A percentile compares a stretch with the other conserved stretches of the same genome.
Conservation (phyloP, 2,329 filamentous ascomycete species). For the Colletotrichum caudatum region DNA sequence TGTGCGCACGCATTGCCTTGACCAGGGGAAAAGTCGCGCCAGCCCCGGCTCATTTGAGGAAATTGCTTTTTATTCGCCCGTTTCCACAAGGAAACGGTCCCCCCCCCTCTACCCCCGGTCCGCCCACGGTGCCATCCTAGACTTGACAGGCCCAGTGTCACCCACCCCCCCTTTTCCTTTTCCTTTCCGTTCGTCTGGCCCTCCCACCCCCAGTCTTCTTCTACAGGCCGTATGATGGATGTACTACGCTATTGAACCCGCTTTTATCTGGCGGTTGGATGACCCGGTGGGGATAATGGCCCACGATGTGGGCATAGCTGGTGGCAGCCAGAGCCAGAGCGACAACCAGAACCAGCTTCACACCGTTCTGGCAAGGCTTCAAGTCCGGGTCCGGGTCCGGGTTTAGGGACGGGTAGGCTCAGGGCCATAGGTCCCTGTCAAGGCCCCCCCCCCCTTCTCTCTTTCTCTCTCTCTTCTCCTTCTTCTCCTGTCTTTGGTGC, state of each 20-base stretch:
- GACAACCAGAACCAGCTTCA: slow-evolving; percentile 2
- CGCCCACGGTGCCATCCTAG: slow-evolving; percentile 26
- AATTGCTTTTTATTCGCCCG: slow-evolving; percentile 43
- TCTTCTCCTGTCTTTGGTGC: background rate
- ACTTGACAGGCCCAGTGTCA: slow-evolving; percentile 36
- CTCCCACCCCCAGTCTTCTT: slow-evolving; percentile 24
- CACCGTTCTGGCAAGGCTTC: slow-evolving; percentile 4
- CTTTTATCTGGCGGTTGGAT: slow-evolving; percentile 14
- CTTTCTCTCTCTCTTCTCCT: background rate
- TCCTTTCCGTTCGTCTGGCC: background rate
- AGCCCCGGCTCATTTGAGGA: slow-evolving; percentile 42
- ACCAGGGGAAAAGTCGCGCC: slow-evolving; percentile 38
- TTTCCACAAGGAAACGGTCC: slow-evolving; percentile 27
- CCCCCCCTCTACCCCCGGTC: slow-evolving; percentile 15
- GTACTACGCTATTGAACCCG: slow-evolving; percentile 27
- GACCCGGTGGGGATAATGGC: slow-evolving; percentile 12
- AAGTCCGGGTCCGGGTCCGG: slow-evolving; percentile 17
- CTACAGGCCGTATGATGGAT: no score
- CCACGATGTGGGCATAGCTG: slow-evolving; percentile 9
- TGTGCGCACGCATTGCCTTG: background rate
- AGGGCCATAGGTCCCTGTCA: slow-evolving; percentile 20
- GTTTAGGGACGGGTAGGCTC: slow-evolving; percentile 23
- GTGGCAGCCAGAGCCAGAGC: background rate
- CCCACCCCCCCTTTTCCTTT: slow-evolving; percentile 8
- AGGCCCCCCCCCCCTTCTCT: background rate